Evolutionary conservation across 2,329 filamentous ascomycete species (phyloP), one percentile per base, ranked within the genome.

Genomic region (Ascochyta pisi): DNA sequence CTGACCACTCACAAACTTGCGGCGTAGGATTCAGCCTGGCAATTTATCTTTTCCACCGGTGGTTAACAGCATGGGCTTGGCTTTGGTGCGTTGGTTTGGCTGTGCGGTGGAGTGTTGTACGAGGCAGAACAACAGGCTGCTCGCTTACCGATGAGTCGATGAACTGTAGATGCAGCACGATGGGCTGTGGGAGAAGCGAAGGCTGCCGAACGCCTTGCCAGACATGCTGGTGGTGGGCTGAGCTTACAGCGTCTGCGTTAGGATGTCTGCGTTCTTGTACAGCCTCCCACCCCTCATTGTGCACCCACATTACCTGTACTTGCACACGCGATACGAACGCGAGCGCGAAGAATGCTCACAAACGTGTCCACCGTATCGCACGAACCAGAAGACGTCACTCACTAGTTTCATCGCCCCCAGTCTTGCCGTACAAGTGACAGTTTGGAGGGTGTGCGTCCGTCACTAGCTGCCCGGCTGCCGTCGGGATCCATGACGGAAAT

Each of bases 401-500:
- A 35, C 24, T 43, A 47, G 38, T 29, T 38, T 34, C 42, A 44
- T 51, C 39, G 19, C 42, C 44, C 24, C 41, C 53, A 43, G 53
- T 38, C 33, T 48, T 47, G 38, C 43, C 42, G 31, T 47, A 26
- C 33, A 39, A 7, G 43, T 47, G 53, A 51, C 34, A 47, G 48
- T 43, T 38, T 51, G 16, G 33, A 39, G 31, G 37, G 27, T 24
- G 29, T 46, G 15, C 42, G 42, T 39, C 53, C 43, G 43, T 47
- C 43, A 42, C 22, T 56, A 56, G 53, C 22, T 47, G 47, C 53
- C 22, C 51, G 51, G 53, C 22, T 47, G 47, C 53, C 42, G 48
- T 51, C 33, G 51, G 53, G 53, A 56, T 55, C 31, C 41, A 50
- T 55, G 35, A 37, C 53, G 53, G 53, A 51, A 42, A 56, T 56